Conservation (phyloP, 2,329 filamentous ascomycete genomes). For the Pseudopithomyces chartarum region DNA sequence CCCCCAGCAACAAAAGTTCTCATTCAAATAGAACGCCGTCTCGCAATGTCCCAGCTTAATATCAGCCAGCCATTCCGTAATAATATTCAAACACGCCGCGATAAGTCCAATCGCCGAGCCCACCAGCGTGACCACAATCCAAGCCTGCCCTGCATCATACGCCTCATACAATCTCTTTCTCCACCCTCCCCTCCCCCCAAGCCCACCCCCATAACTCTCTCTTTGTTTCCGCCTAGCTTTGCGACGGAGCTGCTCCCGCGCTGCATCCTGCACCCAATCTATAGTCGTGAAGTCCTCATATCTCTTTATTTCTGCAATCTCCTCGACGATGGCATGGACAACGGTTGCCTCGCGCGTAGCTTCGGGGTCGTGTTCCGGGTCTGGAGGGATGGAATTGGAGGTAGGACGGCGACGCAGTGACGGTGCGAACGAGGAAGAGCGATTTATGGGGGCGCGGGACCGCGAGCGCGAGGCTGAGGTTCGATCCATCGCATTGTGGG, state of each 20-base stretch:
- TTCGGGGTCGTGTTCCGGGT: constrained; percentile 66
- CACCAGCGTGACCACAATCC: constrained; percentile 95
- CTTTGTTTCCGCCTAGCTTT: constrained; percentile 75
- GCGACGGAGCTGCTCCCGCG: constrained; percentile 83
- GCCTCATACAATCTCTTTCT: constrained; percentile 79
- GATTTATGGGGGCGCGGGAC: constrained; percentile 23
- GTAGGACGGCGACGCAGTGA: constrained; percentile 65
- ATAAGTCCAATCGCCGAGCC: constrained; percentile 92
- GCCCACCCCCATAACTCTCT: constrained; percentile 71
- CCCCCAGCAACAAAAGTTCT: constrained; percentile 98
- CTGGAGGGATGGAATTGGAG: constrained; percentile 67
- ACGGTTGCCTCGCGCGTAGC: constrained; percentile 56
- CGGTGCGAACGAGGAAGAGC: constrained; percentile 56
- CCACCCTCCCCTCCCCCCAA: constrained; percentile 69
- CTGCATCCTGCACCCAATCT: constrained; percentile 98
- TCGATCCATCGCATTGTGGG: constrained; percentile 52
- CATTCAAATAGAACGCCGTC: constrained; percentile 95
- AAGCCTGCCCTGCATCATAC: constrained; percentile 95
- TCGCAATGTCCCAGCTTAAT: constrained; percentile 96
- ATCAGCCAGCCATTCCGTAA: constrained; percentile 96
- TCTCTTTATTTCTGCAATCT: constrained; percentile 96
- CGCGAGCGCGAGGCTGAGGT: constrained; percentile 44
- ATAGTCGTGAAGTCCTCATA: constrained; percentile 99
- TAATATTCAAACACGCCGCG: constrained; percentile 89
- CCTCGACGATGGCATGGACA: constrained; percentile 81